Conservation (phyloP, 2,329 filamentous ascomycete species). For the Dactylellina parvicollis region DNA sequence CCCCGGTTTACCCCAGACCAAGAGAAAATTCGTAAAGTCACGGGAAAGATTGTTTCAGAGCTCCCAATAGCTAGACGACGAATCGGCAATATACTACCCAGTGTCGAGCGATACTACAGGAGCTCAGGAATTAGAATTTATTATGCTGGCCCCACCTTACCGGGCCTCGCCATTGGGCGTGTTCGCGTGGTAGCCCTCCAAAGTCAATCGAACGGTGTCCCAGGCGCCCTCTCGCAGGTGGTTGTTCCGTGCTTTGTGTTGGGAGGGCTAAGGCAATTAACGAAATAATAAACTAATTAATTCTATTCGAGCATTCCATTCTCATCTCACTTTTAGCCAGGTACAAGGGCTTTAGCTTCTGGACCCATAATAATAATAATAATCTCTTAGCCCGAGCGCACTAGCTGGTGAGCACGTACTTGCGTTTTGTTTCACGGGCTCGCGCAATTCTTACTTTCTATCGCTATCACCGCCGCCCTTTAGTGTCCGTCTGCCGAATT, state of each 20-base stretch:
- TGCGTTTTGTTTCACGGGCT: conserved; percentile 12
- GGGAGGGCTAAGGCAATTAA: too few relatives aligned
- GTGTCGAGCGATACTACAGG: background rate
- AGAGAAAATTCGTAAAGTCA: conserved; percentile 41
- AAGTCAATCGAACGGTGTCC: conserved; percentile 35
- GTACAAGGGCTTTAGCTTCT: background rate
- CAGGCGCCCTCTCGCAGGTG: conserved; percentile 7
- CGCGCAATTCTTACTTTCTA: conserved; percentile 29
- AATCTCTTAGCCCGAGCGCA: conserved; percentile 1
- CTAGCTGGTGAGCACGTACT: too few relatives aligned
- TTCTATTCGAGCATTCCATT: conserved; percentile 12
- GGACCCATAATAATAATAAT: conserved; percentile 8
- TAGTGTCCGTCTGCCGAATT: conserved; percentile 37
- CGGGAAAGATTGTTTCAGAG: conserved; percentile 52
- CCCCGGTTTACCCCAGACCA: conserved; percentile 46
- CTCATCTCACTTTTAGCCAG: background rate
- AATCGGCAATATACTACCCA: conserved; percentile 48
- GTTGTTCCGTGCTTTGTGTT: conserved; percentile 51
- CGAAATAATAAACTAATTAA: too few relatives aligned
- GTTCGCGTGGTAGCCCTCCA: conserved; percentile 34
- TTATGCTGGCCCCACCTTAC: conserved; percentile 26
- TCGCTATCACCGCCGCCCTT: conserved; percentile 9
- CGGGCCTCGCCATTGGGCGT: conserved; percentile 26
- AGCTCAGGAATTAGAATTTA: conserved; percentile 25
- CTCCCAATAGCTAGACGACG: conserved; percentile 35